These are phyloP conservation scores for Botrytis squamosa DNA, from an alignment of 2,329 filamentous ascomycete species.

Conservation along the genomic window DNA sequence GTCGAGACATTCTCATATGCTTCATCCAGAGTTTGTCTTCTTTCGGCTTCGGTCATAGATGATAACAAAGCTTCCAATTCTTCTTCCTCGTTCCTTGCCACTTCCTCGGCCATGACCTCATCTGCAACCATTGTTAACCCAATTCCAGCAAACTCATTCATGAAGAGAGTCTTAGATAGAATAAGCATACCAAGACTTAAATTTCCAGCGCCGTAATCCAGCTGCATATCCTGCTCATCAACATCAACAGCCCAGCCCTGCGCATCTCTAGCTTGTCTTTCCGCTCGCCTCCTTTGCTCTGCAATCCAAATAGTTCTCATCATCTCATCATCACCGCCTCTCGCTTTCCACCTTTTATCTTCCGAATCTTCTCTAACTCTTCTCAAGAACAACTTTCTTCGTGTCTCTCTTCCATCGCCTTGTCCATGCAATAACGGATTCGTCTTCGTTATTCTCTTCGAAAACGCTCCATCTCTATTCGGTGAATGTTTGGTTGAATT, in stretches of 20 bases:
- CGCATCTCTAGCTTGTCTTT: conserved; percentile 37
- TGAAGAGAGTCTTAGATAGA: background rate
- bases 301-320: conserved; percentile 43
- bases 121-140: conserved; percentile 27
- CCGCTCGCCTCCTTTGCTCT: conserved; percentile 41
- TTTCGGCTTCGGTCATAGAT: conserved; percentile 43
- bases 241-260: conserved; percentile 24
- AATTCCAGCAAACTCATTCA: background rate
- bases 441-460: conserved; percentile 53
- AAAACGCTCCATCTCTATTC: conserved; percentile 27
- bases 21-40: conserved; percentile 11
- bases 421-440: conserved; percentile 62
- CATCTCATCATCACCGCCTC: conserved; percentile 62
- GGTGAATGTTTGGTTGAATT: conserved; percentile 20
- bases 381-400: conserved; percentile 67
- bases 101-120: conserved; percentile 50
- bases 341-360: conserved; percentile 57
- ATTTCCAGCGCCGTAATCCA: conserved; percentile 11
- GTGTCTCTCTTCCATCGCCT: conserved; percentile 58
- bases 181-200: conserved; percentile 20
- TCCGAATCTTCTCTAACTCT: conserved; percentile 61
- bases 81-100: conserved; percentile 52
- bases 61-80: conserved; percentile 58
- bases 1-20: conserved; percentile 16
- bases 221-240: conserved; percentile 25